These are phyloP conservation scores for Auricularia sp. DNA, from an alignment of 768 basidiomycete genomes.

Conservation along the genomic window DNA sequence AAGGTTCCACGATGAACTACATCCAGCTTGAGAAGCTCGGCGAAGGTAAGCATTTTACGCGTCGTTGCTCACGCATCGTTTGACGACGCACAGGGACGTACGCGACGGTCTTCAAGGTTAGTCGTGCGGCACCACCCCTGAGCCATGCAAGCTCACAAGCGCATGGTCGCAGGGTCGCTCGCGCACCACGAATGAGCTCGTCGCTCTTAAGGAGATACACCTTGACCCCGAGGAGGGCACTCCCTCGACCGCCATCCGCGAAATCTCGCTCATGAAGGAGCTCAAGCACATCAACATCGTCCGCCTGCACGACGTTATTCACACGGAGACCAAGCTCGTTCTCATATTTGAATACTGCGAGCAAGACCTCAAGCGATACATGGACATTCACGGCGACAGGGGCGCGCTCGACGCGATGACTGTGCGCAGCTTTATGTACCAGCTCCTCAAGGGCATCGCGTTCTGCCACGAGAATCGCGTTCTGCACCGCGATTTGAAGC, in stretches of 20 bases:
- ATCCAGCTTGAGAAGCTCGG: conserved; percentile 84
- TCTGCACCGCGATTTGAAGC: conserved; percentile 93
- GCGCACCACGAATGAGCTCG: conserved; percentile 95
- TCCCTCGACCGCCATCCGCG: conserved; percentile 95
- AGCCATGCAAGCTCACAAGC: not conserved
- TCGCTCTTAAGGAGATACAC: conserved; percentile 97
- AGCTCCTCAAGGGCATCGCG: conserved; percentile 91
- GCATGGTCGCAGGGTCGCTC: conserved; percentile 63
- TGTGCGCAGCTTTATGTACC: conserved; percentile 94
- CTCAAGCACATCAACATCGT: conserved; percentile 98
- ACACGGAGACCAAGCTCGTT: conserved; percentile 95
- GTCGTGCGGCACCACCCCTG: conserved; percentile 7
- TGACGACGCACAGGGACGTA: conserved; percentile 54
- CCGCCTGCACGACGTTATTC: conserved; percentile 95
- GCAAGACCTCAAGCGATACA: conserved; percentile 97
- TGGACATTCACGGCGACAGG: conserved; percentile 95
- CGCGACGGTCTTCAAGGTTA: conserved; percentile 93
- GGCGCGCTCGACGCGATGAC: conserved; percentile 79
- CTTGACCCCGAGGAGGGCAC: conserved; percentile 99
- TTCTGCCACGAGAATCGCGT: conserved; percentile 99
- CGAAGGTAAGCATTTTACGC: conserved; percentile 16
- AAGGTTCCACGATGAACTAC: conserved; percentile 1
- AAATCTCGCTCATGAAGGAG: conserved; percentile 99
- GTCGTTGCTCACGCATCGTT: not conserved
- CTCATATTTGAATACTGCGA: conserved; percentile 99